A percentile compares a stretch with the other conserved stretches of the same genome.
phyloP scores from a whole-genome alignment of 257 asterid genomes.

The Nemophila menziesii region DNA sequence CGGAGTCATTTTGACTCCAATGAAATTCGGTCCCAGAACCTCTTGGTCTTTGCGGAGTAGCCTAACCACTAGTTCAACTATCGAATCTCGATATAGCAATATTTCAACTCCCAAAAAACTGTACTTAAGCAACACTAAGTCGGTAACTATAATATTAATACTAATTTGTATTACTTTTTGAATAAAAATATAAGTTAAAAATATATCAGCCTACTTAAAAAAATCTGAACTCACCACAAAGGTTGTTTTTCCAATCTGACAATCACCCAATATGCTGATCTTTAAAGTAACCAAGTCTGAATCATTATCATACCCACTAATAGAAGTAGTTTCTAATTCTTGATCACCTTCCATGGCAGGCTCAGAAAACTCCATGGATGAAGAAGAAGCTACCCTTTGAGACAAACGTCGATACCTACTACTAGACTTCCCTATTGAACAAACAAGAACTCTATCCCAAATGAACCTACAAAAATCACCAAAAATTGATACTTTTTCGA shows the following conservation, averaged over 20 bases:
- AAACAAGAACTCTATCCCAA: constrained; percentile 52
- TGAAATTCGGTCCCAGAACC: no score
- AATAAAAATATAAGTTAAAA: not conserved
- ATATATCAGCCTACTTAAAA: not conserved
- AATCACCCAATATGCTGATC: constrained; percentile 82
- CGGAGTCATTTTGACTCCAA: no score
- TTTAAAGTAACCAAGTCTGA: constrained; percentile 78
- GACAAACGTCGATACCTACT: constrained; percentile 41
- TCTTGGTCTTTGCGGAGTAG: no score
- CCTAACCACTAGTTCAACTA: no score
- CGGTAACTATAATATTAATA: not conserved
- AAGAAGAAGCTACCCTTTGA: constrained; percentile 10
- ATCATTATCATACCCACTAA: constrained; percentile 30
- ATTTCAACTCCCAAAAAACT: not conserved
- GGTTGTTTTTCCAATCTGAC: constrained; percentile 83
- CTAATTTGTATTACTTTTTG: not conserved
- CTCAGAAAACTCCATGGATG: constrained; percentile 6
- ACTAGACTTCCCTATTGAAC: constrained; percentile 36
- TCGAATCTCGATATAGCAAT: not conserved
- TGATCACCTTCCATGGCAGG: not conserved
- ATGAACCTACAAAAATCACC: constrained; percentile 39
- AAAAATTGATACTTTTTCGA: constrained; percentile 35
- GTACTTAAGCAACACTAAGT: not conserved
- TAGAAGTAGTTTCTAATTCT: not conserved
- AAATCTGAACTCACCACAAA: constrained; percentile 76